Conservation (phyloP, 164 flowering plant species). For the Magnolia sinica region DNA sequence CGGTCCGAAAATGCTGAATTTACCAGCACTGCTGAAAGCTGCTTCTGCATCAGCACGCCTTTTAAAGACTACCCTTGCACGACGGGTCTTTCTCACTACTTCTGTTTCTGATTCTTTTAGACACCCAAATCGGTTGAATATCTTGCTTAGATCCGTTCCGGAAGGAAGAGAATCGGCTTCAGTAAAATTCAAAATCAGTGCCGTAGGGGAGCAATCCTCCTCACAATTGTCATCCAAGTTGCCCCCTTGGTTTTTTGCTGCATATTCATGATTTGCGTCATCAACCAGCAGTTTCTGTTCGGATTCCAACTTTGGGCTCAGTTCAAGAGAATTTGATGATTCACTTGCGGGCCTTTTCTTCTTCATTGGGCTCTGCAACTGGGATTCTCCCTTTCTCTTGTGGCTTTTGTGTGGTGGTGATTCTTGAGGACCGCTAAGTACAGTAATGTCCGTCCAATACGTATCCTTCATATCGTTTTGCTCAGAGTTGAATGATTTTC, state of each 20-base stretch:
- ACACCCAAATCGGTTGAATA: conserved; percentile 65
- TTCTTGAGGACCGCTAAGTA: conserved; percentile 38
- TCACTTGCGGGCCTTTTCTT: conserved; percentile 11
- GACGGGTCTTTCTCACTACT: conserved; percentile 48
- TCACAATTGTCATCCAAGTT: conserved; percentile 15
- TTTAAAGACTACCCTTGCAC: conserved; percentile 73
- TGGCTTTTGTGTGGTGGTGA: conserved; percentile 14
- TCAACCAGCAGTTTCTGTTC: not conserved
- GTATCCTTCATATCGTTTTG: conserved; percentile 34
- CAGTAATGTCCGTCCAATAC: conserved; percentile 38
- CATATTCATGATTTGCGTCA: too few relatives aligned
- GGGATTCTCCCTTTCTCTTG: conserved; percentile 19
- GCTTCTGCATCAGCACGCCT: conserved; percentile 66
- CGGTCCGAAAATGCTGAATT: conserved; percentile 77
- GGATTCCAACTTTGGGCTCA: conserved; percentile 5
- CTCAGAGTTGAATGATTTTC: not conserved
- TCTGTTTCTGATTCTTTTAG: conserved; percentile 44
- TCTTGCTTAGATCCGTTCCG: conserved; percentile 43
- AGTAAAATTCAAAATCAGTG: conserved; percentile 56
- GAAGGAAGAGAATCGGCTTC: conserved; percentile 65
- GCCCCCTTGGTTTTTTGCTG: not conserved
- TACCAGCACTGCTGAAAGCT: conserved; percentile 89
- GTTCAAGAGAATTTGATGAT: conserved; percentile 15
- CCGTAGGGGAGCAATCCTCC: conserved; percentile 46
- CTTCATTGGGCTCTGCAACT: conserved; percentile 16